phyloP scores from a whole-genome alignment of 495 filamentous ascomycete species.

The Daldinia bambusicola region DNA sequence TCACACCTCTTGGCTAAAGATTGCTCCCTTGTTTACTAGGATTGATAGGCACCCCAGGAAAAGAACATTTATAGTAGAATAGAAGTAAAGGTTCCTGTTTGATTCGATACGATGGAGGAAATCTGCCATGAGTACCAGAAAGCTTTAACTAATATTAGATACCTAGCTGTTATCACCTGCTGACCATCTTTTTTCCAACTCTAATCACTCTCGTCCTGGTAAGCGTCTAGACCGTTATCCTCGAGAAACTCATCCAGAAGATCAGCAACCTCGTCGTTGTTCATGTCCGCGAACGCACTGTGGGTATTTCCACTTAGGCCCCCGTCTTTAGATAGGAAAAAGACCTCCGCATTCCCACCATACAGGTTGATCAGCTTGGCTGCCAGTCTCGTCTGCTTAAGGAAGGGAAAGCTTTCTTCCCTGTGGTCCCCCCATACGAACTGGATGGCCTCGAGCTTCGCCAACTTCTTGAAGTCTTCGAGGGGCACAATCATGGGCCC shows the following conservation, averaged over 20 bases:
- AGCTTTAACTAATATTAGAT: neutral
- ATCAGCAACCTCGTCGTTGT: conserved; percentile 56
- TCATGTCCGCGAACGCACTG: conserved; percentile 58
- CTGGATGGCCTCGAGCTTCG: conserved; percentile 54
- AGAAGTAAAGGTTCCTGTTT: too few species aligned
- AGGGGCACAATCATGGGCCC: conserved; percentile 54
- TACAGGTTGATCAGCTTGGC: conserved; percentile 58
- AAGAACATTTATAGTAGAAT: too few species aligned
- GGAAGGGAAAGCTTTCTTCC: conserved; percentile 45
- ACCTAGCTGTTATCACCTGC: neutral
- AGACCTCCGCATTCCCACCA: conserved; percentile 57
- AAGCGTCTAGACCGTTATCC: conserved; percentile 50
- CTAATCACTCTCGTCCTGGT: conserved; percentile 30
- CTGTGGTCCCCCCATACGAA: conserved; percentile 61
- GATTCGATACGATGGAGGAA: neutral
- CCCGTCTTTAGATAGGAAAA: conserved; percentile 53
- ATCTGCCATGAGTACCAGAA: neutral
- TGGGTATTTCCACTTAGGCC: conserved; percentile 58
- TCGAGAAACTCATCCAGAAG: conserved; percentile 54
- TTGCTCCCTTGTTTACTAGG: too few species aligned
- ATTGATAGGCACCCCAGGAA: too few species aligned
- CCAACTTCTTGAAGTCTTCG: conserved; percentile 60
- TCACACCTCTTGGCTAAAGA: too few species aligned
- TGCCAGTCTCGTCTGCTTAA: conserved; percentile 47
- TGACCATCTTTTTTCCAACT: neutral